phyloP scores from a whole-genome alignment of 768 basidiomycete species.

The Lepiota brunneoincarnata region DNA sequence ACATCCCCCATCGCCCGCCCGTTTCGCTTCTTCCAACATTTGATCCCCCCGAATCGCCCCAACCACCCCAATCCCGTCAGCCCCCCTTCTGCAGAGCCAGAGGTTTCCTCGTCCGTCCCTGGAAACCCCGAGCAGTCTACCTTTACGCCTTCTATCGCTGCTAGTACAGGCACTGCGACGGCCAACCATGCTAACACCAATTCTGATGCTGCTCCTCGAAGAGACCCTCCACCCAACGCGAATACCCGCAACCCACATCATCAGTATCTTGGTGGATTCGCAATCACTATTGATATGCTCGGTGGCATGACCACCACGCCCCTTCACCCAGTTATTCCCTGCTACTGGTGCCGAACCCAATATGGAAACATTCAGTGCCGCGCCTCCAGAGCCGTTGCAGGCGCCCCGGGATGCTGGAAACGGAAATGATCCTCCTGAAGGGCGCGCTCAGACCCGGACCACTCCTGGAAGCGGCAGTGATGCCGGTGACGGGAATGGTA shows the following conservation, averaged over 20 bases:
- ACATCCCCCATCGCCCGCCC: conserved; percentile 12
- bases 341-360: neutral
- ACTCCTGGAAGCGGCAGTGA: too few relatives aligned
- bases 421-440: neutral
- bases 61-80: neutral
- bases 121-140: neutral
- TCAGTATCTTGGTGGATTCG: conserved; percentile 15
- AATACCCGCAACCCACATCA: neutral
- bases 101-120: neutral
- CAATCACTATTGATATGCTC: conserved; percentile 14
- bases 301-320: neutral
- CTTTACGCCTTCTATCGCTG: neutral
- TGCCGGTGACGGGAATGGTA: neutral
- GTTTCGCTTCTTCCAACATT: conserved; percentile 19
- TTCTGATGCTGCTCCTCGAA: neutral
- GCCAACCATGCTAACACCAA: neutral
- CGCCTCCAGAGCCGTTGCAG: too few relatives aligned
- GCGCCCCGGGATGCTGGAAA: too few relatives aligned
- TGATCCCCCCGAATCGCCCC: conserved; percentile 8
- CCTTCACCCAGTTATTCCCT: neutral
- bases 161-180: neutral
- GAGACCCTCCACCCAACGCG: neutral
- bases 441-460: too few relatives aligned
- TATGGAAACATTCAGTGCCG: neutral
- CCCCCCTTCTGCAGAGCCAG: neutral